These are phyloP conservation scores for Cladophialophora carrionii DNA, from an alignment of 2,329 filamentous ascomycete genomes.

Conservation along the genomic window DNA sequence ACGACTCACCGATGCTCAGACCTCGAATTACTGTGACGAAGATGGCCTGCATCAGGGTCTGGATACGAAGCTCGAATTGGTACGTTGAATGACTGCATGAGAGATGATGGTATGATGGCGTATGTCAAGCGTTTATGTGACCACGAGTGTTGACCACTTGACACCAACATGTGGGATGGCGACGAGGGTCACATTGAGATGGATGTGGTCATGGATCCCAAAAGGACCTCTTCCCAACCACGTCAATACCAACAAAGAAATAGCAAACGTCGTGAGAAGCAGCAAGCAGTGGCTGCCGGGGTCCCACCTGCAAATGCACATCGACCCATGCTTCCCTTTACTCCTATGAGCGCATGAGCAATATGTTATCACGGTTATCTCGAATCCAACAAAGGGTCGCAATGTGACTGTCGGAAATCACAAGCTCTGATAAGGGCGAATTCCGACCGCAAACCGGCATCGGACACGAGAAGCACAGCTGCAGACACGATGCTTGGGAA, in stretches of 20 bases:
- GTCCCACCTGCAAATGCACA: neutral
- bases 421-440: constrained; percentile 13
- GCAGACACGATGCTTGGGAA: constrained; percentile 14
- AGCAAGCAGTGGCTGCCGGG: neutral
- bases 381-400: neutral
- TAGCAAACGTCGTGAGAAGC: neutral
- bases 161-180: neutral
- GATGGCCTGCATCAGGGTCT: neutral
- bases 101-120: neutral
- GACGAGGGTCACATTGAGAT: neutral
- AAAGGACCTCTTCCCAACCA: neutral
- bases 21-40: neutral
- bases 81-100: neutral
- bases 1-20: neutral
- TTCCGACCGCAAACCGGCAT: constrained; percentile 7
- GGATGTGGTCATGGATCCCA: neutral
- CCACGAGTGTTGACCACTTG: neutral
- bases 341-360: constrained; percentile 14
- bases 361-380: constrained; percentile 14
- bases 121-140: neutral
- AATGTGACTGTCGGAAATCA: neutral
- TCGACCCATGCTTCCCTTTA: neutral
- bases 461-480: constrained; percentile 1
- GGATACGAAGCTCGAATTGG: neutral
- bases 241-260: neutral